Percentiles rank a stretch among this genome's conserved stretches.
These are phyloP conservation scores for Santalum album DNA, from an alignment of 164 flowering plant species.

Conservation along the genomic window DNA sequence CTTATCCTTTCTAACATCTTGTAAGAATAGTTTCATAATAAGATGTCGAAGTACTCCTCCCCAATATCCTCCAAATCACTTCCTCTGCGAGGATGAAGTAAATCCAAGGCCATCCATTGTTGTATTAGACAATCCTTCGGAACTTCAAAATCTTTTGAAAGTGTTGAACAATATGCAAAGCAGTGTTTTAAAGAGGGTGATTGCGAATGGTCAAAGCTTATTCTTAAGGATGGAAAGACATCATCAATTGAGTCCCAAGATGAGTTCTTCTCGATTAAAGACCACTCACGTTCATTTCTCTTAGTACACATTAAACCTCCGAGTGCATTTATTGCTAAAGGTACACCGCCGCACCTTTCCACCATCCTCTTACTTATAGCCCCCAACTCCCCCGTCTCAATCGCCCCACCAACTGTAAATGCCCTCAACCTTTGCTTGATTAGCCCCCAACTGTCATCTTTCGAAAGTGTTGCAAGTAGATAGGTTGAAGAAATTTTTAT, in stretches of 20 bases:
- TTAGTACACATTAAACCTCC: neutral
- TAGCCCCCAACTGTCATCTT: neutral
- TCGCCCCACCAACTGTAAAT: neutral
- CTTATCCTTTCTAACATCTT: neutral
- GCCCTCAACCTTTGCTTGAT: neutral
- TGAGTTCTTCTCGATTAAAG: neutral
- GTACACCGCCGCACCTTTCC: neutral
- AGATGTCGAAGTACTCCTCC: neutral
- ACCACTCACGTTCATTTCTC: neutral
- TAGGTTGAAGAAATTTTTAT: neutral
- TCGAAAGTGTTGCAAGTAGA: neutral
- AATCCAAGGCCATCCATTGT: conserved; percentile 8
- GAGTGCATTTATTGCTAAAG: neutral
- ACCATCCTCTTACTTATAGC: neutral
- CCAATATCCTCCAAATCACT: conserved; percentile 5
- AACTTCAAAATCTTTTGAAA: conserved; percentile 6
- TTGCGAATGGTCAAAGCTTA: conserved; percentile 6
- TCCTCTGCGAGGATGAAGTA: neutral
- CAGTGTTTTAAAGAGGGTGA: conserved; percentile 1
- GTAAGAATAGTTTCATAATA: conserved; percentile 1
- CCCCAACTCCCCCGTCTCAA: neutral
- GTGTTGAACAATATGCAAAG: conserved; percentile 6
- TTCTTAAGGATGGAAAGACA: neutral
- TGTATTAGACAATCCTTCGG: neutral
- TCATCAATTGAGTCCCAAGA: neutral